Evolutionary conservation across 306 rosid species (phyloP).

Genomic region (Acmispon strigosus): DNA sequence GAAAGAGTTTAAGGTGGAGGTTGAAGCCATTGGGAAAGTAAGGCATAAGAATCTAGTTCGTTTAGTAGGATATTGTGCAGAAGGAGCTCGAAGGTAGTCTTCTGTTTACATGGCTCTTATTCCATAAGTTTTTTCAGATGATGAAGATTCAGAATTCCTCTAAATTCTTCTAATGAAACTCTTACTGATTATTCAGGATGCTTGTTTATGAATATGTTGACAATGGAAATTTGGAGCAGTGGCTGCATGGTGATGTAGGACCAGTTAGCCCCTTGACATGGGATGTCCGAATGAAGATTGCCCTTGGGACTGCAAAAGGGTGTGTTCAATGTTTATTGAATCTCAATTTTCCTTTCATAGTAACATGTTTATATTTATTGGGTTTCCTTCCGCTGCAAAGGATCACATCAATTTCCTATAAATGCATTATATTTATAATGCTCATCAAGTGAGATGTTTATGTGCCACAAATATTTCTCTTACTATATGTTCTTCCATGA

Average conservation of each 20-base stretch:
- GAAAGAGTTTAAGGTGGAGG: conserved; percentile 95
- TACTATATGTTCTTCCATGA: not conserved
- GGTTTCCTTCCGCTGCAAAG: not conserved
- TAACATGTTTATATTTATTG: not conserved
- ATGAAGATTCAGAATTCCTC: not conserved
- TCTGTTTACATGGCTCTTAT: conserved; percentile 10
- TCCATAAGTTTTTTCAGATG: not conserved
- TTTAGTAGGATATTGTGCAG: conserved; percentile 87
- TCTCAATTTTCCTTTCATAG: not conserved
- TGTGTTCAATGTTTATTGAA: conserved; percentile 23
- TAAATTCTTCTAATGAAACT: not conserved
- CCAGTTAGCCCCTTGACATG: conserved; percentile 86
- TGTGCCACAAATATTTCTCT: not conserved
- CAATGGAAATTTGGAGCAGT: conserved; percentile 95
- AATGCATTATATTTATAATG: not conserved
- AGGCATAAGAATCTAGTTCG: conserved; percentile 96
- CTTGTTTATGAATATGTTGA: conserved; percentile 89
- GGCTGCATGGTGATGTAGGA: conserved; percentile 97
- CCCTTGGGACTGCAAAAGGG: conserved; percentile 94
- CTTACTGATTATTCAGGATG: conserved; percentile 50
- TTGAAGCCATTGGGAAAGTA: conserved; percentile 98
- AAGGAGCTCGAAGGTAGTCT: conserved; percentile 75
- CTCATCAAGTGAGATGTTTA: not conserved
- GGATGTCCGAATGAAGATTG: conserved; percentile 84
- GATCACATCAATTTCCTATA: not conserved